Evolutionary conservation across 1,284 basidiomycete species (phyloP), one percentile per base, ranked within the genome.

Genomic region (Omphalotus olearius): DNA sequence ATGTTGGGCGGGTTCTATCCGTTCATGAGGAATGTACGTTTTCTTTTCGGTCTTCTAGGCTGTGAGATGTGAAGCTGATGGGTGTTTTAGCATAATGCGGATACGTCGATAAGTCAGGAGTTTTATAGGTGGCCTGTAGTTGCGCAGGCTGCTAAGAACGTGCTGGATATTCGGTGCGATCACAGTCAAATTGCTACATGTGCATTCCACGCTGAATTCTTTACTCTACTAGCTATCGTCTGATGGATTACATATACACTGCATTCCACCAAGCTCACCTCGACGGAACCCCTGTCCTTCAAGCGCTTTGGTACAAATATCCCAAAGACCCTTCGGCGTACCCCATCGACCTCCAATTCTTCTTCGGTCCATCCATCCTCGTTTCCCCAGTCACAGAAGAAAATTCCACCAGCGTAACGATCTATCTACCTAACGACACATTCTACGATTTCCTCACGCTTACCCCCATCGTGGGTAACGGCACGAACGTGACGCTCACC

Each of bases 191-290:
- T n/a, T 20, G 28, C 16, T 17, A 33, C 6, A 35, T 16, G 7
- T 54, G 14, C 30, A 9, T 16, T 46, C 7, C 14, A 13, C n/a
- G 14, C 25, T 51, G 26, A 45, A 25, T 18, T 36, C 40, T 38
- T 28, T 48, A 23, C 16, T 4, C 13, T 47, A 11, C 18, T 39
- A 82, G 82, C 17, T 85, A 87, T 60, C 79, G 82, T 50, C 70
- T 88, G 4, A 60, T 88, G 52, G 85, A 88, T 64, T 88, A 88
- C 69, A 65, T 87, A 54, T 88, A 87, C 67, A 87, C 85, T 3
- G 74, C 81, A 2, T 78, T 88, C 70, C 83, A 87, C 64, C 62
- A 74, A 46, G 79, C 81, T 11, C 67, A 71, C 50, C 48, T 69
- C n/a, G 77, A 81, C 57, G 85, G 83, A 13, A 80, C 82, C 1